Conservation (phyloP, 352 stramenopile genomes). For the Globisporangium mamillatum region DNA sequence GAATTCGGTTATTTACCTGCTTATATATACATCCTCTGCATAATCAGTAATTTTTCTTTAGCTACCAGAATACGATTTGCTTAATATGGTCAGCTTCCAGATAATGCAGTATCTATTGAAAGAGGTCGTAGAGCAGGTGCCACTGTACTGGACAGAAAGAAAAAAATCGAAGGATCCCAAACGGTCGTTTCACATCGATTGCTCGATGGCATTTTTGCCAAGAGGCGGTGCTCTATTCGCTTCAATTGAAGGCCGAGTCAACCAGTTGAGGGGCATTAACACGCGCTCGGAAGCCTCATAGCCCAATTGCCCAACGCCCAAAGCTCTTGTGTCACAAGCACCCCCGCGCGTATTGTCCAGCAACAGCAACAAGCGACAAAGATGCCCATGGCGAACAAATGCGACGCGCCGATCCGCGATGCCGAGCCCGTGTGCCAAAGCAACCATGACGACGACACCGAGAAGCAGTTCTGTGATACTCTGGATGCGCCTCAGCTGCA, state of each 20-base stretch:
- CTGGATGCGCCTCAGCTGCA: neutral
- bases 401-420: slow-evolving; percentile 1
- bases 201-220: neutral
- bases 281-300: neutral
- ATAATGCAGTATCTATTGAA: neutral
- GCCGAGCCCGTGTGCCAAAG: slow-evolving; percentile 12
- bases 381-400: slow-evolving; percentile 9
- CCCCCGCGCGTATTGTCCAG: neutral
- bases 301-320: neutral
- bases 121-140: neutral
- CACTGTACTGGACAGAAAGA: slow-evolving; percentile 1
- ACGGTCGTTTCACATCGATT: slow-evolving; percentile 10
- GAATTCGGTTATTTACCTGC: neutral
- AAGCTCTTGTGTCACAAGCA: neutral
- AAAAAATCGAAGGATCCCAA: slow-evolving; percentile 7
- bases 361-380: neutral
- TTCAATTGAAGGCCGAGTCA: neutral
- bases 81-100: neutral
- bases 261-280: neutral
- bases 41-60: neutral
- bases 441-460: too few species aligned
- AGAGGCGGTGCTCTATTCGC: neutral
- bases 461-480: neutral
- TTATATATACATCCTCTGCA: neutral
- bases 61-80: neutral